Evolutionary conservation across 768 basidiomycete species (phyloP), one percentile per base, ranked within the genome.

Genomic region (Trametes meyenii): DNA sequence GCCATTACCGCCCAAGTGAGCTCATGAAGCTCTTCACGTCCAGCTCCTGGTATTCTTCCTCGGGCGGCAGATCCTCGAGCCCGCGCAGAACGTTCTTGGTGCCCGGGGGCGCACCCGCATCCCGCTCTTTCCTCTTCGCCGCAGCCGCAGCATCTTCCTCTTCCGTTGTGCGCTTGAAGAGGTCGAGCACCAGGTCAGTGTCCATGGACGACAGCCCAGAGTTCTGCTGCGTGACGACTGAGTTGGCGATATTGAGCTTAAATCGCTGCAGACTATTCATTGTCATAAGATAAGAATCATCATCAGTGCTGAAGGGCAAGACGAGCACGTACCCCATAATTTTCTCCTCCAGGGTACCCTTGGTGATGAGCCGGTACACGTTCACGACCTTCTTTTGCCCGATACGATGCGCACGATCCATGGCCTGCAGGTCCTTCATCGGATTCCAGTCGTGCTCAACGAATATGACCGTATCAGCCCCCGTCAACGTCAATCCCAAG

Each of bases 361-460:
- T 91, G 13, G 96, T 98, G 67, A 99, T 94, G 54, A 99, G 77
- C 16, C 97, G 89, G 77, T 99, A 99, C 5, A 99, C 97, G 67
- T 98, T 98, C 29, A 99, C 97, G 14, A 98, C 96, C 74, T 95
- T 94, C 81, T 97, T 98, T 77, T 99, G 97, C 6, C 97, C 97
- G 39, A 98, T 89, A 55, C 97, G 89, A 76, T 98, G 97, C 1
- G 97, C 97, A 60, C 97, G 85, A 72, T 99, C 97, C 97, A 99
- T 99, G 8, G 97, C 97, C 71, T 99, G 97, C 6, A 98, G 77
- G 78, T 99, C 97, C 74, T 98, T 98, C 95, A 96, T 97, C 7
- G 97, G 97, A 73, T 99, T 99, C 97, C 97, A 99, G 73, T 99
- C 97, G 69, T 99, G 97, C 72, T 99, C 97, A 54, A 99, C 94